These are phyloP conservation scores for Fusarium sp. DNA, from an alignment of 2,329 filamentous ascomycete species.

Conservation along the genomic window DNA sequence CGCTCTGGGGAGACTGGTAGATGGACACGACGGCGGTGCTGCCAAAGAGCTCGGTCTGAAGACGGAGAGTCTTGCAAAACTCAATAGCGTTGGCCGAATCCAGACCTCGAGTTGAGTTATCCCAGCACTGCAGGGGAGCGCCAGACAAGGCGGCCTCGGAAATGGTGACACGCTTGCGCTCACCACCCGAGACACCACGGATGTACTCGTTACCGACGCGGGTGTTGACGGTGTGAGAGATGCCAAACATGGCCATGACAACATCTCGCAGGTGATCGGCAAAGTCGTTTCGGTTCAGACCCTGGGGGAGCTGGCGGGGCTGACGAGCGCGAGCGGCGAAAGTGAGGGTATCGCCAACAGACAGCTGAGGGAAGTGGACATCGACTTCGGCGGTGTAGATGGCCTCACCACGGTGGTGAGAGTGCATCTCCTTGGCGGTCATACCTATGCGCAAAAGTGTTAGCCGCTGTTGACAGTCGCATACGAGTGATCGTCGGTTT, in stretches of 20 bases:
- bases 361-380: conserved; percentile 82
- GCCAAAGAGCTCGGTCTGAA: conserved; percentile 75
- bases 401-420: conserved; percentile 82
- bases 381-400: conserved; percentile 91
- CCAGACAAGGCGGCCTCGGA: conserved; percentile 70
- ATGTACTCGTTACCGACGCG: conserved; percentile 81
- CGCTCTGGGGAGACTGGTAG: conserved; percentile 75
- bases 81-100: conserved; percentile 82
- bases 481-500: conserved; percentile 12
- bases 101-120: conserved; percentile 80
- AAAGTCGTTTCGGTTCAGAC: conserved; percentile 65
- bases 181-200: conserved; percentile 79
- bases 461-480: conserved; percentile 4
- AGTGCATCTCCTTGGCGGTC: conserved; percentile 79
- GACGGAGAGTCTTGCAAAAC: conserved; percentile 77
- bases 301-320: conserved; percentile 70
- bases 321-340: conserved; percentile 80
- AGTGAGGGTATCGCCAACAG: conserved; percentile 81
- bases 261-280: conserved; percentile 76
- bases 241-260: conserved; percentile 81
- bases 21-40: conserved; percentile 78
- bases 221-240: conserved; percentile 79
- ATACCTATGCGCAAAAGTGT: conserved; percentile 60
- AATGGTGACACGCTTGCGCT: conserved; percentile 76
- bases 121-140: conserved; percentile 73